phyloP scores from a whole-genome alignment of 2,329 filamentous ascomycete genomes.

The Grosmannia serpens region DNA sequence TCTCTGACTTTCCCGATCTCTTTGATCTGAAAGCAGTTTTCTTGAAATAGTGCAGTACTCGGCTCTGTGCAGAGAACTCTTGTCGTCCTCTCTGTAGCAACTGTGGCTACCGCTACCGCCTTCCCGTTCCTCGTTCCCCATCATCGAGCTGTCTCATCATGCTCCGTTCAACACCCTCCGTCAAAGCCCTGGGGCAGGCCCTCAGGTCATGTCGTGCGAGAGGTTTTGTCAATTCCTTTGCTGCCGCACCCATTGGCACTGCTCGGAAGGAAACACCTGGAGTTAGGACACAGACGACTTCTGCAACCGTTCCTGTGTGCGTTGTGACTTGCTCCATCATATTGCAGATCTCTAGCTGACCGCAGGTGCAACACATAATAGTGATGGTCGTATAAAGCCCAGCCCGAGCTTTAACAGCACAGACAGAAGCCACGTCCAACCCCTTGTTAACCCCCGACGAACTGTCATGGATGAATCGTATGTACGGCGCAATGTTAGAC shows the following conservation, averaged over 20 bases:
- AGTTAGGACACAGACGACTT: neutral
- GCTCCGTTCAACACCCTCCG: neutral
- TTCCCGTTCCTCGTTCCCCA: neutral
- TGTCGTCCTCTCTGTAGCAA: neutral
- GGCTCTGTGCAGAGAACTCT: neutral
- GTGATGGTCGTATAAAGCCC: slow-evolving; percentile 46
- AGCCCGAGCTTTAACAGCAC: slow-evolving; percentile 48
- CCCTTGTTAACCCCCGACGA: slow-evolving; percentile 47
- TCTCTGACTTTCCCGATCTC: slow-evolving; percentile 27
- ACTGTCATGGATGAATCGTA: slow-evolving; percentile 73
- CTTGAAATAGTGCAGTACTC: neutral
- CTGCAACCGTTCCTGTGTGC: neutral
- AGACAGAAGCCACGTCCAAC: slow-evolving; percentile 52
- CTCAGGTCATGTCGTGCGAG: neutral
- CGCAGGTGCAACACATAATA: slow-evolving; percentile 17
- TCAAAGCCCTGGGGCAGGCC: neutral
- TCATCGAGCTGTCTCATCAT: neutral
- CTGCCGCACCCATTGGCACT: neutral
- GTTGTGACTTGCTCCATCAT: neutral
- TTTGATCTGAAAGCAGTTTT: neutral
- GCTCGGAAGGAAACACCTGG: neutral
- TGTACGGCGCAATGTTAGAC: slow-evolving; percentile 20
- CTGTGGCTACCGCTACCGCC: neutral
- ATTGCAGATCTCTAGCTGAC: neutral
- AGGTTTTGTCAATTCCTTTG: neutral